Evolutionary conservation across 352 stramenopile genomes (phyloP).

Genomic region (Phytophthora meadii): DNA sequence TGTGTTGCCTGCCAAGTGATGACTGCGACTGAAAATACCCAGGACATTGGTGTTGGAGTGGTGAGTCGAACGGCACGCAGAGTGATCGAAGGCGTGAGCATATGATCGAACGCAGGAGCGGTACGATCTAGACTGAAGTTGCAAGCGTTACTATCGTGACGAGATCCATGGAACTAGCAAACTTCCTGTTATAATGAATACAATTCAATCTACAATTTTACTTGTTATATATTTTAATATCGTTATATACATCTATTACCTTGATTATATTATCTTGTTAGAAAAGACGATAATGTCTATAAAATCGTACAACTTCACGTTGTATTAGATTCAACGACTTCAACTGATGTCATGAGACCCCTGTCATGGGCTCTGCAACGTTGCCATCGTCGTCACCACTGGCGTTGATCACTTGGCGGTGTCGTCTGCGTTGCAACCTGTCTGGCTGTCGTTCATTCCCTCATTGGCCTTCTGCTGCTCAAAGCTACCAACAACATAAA

Average conservation of each 20-base stretch:
- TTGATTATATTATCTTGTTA: too few relatives aligned
- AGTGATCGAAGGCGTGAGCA: slow-evolving; percentile 9
- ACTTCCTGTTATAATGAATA: neutral
- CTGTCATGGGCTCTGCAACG: slow-evolving; percentile 13
- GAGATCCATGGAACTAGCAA: slow-evolving; percentile 12
- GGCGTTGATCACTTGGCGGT: slow-evolving; percentile 5
- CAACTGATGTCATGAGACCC: slow-evolving; percentile 27
- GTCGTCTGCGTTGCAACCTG: neutral
- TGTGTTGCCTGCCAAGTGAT: slow-evolving; percentile 6
- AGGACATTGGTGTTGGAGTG: neutral
- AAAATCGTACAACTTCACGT: too few relatives aligned
- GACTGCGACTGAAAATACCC: slow-evolving; percentile 6
- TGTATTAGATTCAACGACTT: neutral
- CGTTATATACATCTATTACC: too few relatives aligned
- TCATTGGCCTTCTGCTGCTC: slow-evolving; percentile 14
- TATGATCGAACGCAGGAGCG: too few relatives aligned
- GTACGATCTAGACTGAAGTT: neutral
- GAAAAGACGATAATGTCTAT: too few relatives aligned
- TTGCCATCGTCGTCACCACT: slow-evolving; percentile 24
- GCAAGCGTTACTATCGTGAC: slow-evolving; percentile 13
- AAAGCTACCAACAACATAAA: neutral
- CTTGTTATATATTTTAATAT: too few relatives aligned
- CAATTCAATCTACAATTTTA: too few relatives aligned
- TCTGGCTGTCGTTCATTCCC: slow-evolving; percentile 13
- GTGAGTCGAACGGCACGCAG: slow-evolving; percentile 8